phyloP scores from a whole-genome alignment of 2,329 filamentous ascomycete species.

The Epichloe hybrida region DNA sequence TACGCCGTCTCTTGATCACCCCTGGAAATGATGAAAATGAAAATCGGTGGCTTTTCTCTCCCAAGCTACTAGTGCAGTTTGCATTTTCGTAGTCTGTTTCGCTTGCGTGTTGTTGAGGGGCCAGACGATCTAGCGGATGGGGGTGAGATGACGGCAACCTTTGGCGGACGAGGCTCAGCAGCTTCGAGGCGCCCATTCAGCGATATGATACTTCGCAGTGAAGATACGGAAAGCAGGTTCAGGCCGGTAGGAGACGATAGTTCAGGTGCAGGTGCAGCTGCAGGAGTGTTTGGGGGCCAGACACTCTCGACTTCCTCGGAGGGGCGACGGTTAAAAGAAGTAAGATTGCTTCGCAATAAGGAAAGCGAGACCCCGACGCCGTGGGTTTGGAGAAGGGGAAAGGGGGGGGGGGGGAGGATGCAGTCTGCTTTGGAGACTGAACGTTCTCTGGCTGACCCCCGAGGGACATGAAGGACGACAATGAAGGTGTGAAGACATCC shows the following conservation, averaged over 20 bases:
- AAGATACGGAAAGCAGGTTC: too few relatives aligned
- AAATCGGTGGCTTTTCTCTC: neutral
- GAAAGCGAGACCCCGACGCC: neutral
- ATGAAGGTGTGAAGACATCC: neutral
- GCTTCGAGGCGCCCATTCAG: too few relatives aligned
- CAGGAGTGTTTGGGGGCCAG: too few relatives aligned
- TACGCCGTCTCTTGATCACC: neutral
- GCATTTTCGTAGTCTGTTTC: constrained; percentile 1
- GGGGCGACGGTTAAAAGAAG: neutral
- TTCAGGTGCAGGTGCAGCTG: too few relatives aligned
- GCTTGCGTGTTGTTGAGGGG: neutral
- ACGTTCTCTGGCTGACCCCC: too few relatives aligned
- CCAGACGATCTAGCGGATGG: too few relatives aligned
- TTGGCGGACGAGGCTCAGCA: too few relatives aligned
- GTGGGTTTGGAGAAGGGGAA: neutral
- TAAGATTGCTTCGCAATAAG: neutral
- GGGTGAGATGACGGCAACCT: too few relatives aligned
- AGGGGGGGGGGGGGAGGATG: too few relatives aligned
- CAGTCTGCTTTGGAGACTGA: too few relatives aligned
- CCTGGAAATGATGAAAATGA: neutral
- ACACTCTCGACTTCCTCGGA: neutral
- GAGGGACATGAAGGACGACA: neutral
- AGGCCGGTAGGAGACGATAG: too few relatives aligned
- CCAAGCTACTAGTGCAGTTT: neutral
- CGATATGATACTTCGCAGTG: too few relatives aligned